phyloP scores from a whole-genome alignment of 257 asterid genomes.

The Solanum corneliomulleri region DNA sequence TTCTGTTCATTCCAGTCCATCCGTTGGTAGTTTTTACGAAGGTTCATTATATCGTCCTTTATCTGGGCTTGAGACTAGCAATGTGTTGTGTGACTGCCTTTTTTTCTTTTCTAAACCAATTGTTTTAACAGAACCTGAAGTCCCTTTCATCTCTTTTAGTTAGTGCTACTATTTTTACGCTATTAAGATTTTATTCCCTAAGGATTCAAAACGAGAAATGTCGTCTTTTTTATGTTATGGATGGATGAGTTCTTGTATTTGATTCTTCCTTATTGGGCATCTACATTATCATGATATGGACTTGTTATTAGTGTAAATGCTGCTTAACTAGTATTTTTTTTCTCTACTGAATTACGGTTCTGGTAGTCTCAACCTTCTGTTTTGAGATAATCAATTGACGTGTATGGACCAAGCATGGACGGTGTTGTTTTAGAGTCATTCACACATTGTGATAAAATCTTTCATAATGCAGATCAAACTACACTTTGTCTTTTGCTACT shows the following conservation, averaged over 20 bases:
- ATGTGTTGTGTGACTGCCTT: not conserved
- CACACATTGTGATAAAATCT: not conserved
- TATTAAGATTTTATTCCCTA: not conserved
- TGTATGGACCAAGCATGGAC: not conserved
- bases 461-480: slow-evolving; percentile 31
- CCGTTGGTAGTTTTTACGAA: no score
- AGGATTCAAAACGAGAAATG: not conserved
- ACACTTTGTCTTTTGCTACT: slow-evolving; percentile 64
- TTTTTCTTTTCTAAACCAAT: not conserved
- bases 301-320: not conserved
- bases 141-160: not conserved
- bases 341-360: not conserved
- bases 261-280: not conserved
- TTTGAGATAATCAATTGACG: not conserved
- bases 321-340: not conserved
- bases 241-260: not conserved
- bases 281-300: not conserved
- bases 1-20: not conserved
- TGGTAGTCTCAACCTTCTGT: not conserved
- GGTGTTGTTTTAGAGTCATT: not conserved
- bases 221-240: not conserved
- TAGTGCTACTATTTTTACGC: not conserved
- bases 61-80: not conserved
- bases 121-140: not conserved
- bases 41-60: no score